These are phyloP conservation scores for Fusarium sp. DNA, from an alignment of 2,329 filamentous ascomycete species.

Conservation along the genomic window DNA sequence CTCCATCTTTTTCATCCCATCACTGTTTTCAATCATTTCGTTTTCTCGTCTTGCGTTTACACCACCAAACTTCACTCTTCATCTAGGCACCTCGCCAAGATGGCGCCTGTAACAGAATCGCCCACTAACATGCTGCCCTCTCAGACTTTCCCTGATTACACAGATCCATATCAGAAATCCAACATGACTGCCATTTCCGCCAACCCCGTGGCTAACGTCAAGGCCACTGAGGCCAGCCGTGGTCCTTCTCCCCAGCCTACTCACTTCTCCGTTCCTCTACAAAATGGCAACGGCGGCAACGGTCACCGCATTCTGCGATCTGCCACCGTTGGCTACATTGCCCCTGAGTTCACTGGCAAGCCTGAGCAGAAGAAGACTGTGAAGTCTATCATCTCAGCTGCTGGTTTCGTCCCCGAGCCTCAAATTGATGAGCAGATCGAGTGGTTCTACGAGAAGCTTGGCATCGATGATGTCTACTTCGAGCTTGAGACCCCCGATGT, in stretches of 20 bases:
- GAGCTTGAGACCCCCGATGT: conserved; percentile 86
- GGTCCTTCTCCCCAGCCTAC: conserved; percentile 89
- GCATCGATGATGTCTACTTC: conserved; percentile 99
- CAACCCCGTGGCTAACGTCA: conserved; percentile 55
- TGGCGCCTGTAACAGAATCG: conserved; percentile 51
- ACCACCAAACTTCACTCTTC: conserved; percentile 11
- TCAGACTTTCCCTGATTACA: conserved; percentile 59
- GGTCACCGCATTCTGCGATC: conserved; percentile 83
- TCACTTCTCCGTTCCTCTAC: conserved; percentile 76
- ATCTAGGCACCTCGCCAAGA: conserved; percentile 39
- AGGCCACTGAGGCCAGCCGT: conserved; percentile 58
- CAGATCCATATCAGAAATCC: conserved; percentile 51
- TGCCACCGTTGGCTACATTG: conserved; percentile 92
- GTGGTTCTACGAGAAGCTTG: conserved; percentile 98
- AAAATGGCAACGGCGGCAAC: conserved; percentile 60
- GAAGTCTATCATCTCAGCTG: conserved; percentile 80
- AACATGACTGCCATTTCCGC: conserved; percentile 50
- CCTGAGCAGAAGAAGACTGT: conserved; percentile 89
- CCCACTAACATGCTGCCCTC: conserved; percentile 52
- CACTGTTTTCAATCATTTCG: conserved; percentile 5
- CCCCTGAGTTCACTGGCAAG: conserved; percentile 93
- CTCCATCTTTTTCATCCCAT: neutral
- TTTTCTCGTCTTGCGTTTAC: conserved; percentile 21
- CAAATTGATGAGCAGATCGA: conserved; percentile 86
- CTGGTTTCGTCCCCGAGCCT: conserved; percentile 85